phyloP scores from a whole-genome alignment of 2,329 filamentous ascomycete species.

The Stromatinia cepivora region DNA sequence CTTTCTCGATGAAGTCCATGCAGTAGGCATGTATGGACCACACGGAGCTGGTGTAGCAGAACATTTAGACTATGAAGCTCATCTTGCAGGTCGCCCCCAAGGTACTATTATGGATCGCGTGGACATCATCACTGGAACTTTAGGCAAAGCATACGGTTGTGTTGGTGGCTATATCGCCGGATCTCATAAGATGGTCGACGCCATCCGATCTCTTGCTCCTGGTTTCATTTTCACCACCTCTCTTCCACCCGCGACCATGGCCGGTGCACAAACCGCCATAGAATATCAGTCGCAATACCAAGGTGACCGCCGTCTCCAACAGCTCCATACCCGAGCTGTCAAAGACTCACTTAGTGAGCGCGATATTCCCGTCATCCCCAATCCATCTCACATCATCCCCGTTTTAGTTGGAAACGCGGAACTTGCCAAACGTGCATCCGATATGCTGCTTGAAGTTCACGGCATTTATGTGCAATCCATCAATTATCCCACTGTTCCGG shows the following conservation, averaged over 20 bases:
- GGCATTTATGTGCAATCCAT: constrained; percentile 97
- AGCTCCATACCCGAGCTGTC: constrained; percentile 92
- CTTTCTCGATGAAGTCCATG: constrained; percentile 97
- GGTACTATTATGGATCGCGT: constrained; percentile 94
- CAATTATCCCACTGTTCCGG: constrained; percentile 97
- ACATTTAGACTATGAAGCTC: constrained; percentile 90
- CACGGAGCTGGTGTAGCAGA: constrained; percentile 94
- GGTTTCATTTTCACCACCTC: constrained; percentile 99
- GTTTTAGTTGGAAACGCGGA: constrained; percentile 93
- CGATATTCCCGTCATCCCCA: constrained; percentile 95
- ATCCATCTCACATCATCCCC: constrained; percentile 94
- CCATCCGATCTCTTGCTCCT: constrained; percentile 88
- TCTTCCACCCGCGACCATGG: constrained; percentile 94
- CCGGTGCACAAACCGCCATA: constrained; percentile 85
- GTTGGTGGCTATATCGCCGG: constrained; percentile 98
- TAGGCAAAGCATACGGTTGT: constrained; percentile 97
- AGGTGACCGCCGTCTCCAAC: constrained; percentile 87
- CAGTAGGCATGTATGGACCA: constrained; percentile 98
- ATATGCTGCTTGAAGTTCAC: constrained; percentile 86
- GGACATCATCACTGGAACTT: constrained; percentile 95
- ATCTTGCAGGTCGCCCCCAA: constrained; percentile 69
- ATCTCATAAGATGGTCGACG: constrained; percentile 81
- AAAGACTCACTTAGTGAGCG: constrained; percentile 77
- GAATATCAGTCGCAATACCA: constrained; percentile 87
- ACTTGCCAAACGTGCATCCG: constrained; percentile 86